Conservation (phyloP, 2,329 filamentous ascomycete species). For the Zalaria obscura region DNA sequence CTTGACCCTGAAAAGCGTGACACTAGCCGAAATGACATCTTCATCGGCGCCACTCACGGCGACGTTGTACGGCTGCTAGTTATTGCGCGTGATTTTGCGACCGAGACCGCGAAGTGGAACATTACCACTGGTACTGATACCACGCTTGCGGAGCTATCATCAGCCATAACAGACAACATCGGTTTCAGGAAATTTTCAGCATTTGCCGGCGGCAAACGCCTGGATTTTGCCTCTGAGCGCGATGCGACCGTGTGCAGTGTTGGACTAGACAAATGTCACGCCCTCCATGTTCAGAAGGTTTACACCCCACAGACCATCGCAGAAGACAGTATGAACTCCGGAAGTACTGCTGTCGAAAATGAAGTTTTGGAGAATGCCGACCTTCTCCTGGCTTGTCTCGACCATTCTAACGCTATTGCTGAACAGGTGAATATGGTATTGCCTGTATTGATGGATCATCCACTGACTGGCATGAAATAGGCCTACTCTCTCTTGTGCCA, state of each 20-base stretch:
- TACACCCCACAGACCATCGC: constrained; percentile 3
- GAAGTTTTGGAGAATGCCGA: constrained; percentile 74
- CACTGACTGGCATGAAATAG: not conserved
- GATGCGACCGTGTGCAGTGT: constrained; percentile 1
- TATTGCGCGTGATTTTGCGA: not conserved
- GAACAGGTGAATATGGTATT: constrained; percentile 6
- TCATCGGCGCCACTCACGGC: not conserved
- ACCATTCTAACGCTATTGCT: constrained; percentile 45
- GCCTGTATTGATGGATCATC: not conserved
- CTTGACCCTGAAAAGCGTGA: not conserved
- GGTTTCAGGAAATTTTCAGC: constrained; percentile 3
- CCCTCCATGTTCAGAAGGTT: constrained; percentile 5
- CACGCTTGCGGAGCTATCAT: constrained; percentile 1
- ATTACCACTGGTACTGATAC: not conserved
- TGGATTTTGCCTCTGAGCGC: constrained; percentile 2
- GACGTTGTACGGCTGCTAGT: not conserved
- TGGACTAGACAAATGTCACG: constrained; percentile 1
- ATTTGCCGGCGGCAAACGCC: constrained; percentile 3
- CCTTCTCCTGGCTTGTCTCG: constrained; percentile 68
- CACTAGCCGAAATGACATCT: not conserved
- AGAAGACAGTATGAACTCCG: constrained; percentile 7
- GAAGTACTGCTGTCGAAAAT: constrained; percentile 48
- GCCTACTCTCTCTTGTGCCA: constrained; percentile 45
- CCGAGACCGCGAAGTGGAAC: not conserved
- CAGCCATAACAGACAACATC: constrained; percentile 1